Base-by-base conservation (phyloP, 352 stramenopile genomes). In the Blastocystis sp. region DNA sequence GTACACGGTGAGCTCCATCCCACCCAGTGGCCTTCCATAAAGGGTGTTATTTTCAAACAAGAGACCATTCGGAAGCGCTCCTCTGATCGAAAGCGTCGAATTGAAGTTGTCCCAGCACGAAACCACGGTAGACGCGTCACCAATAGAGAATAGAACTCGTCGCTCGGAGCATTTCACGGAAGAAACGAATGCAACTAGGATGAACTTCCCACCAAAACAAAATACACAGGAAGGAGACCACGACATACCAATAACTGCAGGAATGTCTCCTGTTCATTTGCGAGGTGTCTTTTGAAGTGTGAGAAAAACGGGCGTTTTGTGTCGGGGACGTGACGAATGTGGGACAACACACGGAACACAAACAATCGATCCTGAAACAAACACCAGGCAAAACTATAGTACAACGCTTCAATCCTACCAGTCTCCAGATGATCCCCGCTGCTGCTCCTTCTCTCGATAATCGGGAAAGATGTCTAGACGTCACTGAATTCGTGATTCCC, bases 21-120 rank as follows among this genome's bases (percentile, higher is more conserved):
- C 57, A 45, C 52, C 48, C 14, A n/a, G 19, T 45, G 57, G 48
- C 38, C 7, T 17, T 24, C 74, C 74, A 66, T 2, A 70, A 34
- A 84, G 2, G 28, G 34, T 59, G 66, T 84, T 84, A 52, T 69
- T 68, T 57, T 17, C 21, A 45, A 84, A 84, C 4, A 34, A 43
- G 9, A 84, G 57, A 40, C 74, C 74, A 19, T 54, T n/a, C 40
- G 74, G 74, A 68, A 69, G 52, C 24, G 54, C n/a, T 9, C 34
- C 34, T 57, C 21, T 59, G 24, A 69, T n/a, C n/a, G 54, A 69
- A 14, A 84, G 38, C 24, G 40, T 24, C 1, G 74, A 84, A 48
- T 69, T 64, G 34, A 84, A 84, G 66, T 54, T 34, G 69, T 84
- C 74, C 74, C 74, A 84, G 28, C 74, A 84, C 21, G 6, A 19